Evolutionary conservation across 805 yeast species (phyloP).

Genomic region (Metschnikowia cerradonensis): DNA sequence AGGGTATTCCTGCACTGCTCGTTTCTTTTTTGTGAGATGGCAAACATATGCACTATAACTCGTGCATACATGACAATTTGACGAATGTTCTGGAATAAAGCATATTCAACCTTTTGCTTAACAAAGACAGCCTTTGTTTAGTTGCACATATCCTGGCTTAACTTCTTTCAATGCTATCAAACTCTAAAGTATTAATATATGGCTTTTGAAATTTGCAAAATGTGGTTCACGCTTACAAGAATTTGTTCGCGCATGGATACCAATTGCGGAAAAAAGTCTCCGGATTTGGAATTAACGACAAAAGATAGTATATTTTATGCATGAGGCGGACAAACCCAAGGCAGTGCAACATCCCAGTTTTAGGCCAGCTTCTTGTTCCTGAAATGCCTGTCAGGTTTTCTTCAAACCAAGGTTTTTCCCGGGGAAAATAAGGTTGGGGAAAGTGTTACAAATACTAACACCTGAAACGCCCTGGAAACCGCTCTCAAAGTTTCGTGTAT

Average conservation of each 20-base stretch:
- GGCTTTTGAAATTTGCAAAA: neutral
- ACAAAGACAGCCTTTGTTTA: neutral
- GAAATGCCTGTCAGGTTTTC: too few species aligned
- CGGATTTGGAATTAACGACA: neutral
- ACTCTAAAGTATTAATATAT: neutral
- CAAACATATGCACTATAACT: neutral
- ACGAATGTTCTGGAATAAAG: neutral
- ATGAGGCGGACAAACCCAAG: neutral
- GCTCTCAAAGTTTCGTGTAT: neutral
- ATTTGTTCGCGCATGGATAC: neutral
- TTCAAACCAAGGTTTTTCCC: too few species aligned
- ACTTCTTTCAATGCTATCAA: too few species aligned
- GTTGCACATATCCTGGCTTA: neutral
- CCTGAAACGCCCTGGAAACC: too few species aligned
- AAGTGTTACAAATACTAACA: too few species aligned
- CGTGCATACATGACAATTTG: neutral
- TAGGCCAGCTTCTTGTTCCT: too few species aligned
- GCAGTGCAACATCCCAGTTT: neutral
- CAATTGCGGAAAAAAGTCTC: slow-evolving; percentile 1
- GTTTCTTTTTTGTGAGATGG: slow-evolving; percentile 5
- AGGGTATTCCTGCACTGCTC: slow-evolving; percentile 8
- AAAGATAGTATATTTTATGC: neutral
- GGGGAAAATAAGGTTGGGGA: too few species aligned
- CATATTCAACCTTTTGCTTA: neutral
- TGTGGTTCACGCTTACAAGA: slow-evolving; percentile 1